A percentile compares a stretch with the other conserved stretches of the same genome.
phyloP scores from a whole-genome alignment of 73 alveolate species.

The Paramecium sexaurelia region DNA sequence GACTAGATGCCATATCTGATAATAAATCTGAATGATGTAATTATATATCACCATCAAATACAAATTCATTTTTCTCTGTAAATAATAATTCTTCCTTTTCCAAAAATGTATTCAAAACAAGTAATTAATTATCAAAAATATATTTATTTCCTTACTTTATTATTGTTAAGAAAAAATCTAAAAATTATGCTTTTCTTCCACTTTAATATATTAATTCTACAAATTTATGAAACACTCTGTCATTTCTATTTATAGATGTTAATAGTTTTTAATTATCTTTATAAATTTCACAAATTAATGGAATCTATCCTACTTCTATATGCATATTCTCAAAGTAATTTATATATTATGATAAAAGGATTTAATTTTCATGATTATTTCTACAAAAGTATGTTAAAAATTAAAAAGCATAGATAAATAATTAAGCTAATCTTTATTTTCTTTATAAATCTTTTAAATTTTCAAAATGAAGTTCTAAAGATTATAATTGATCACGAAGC shows the following conservation, averaged over 20 bases:
- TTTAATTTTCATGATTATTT: constrained; percentile 64
- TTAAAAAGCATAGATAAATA: constrained; percentile 53
- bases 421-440: constrained; percentile 42
- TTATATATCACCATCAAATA: constrained; percentile 39
- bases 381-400: constrained; percentile 57
- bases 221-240: constrained; percentile 15
- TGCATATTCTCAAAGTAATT: constrained; percentile 52
- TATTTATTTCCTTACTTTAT: constrained; percentile 43
- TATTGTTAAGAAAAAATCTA: constrained; percentile 56
- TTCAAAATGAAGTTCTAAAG: constrained; percentile 30
- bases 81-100: constrained; percentile 34
- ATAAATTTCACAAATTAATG: constrained; percentile 72
- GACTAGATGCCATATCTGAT: neutral
- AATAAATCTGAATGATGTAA: neutral
- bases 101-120: constrained; percentile 59
- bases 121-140: constrained; percentile 63
- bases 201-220: constrained; percentile 30
- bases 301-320: constrained; percentile 66
- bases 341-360: constrained; percentile 9
- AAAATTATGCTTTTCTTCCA: constrained; percentile 65
- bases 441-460: neutral
- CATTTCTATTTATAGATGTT: constrained; percentile 33
- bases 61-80: constrained; percentile 42
- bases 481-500: constrained; percentile 35
- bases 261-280: constrained; percentile 59